phyloP scores from a whole-genome alignment of 2,329 filamentous ascomycete genomes.

The Zymoseptoria ardabiliae region DNA sequence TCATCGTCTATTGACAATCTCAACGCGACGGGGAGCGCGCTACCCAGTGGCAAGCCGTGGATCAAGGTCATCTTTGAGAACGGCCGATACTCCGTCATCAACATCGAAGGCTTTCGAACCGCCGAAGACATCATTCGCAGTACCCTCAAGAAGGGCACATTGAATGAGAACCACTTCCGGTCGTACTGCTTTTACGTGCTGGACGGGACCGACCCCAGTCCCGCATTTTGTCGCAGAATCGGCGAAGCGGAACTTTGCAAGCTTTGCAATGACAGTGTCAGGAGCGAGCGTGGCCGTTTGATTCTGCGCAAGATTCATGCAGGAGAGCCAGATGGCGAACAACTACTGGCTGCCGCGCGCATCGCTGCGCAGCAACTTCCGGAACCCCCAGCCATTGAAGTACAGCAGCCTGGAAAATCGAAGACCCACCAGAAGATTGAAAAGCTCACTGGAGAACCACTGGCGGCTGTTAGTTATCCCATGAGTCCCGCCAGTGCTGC shows the following conservation, averaged over 20 bases:
- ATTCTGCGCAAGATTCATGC: constrained; percentile 90
- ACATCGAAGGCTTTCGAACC: constrained; percentile 83
- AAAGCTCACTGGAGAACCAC: constrained; percentile 79
- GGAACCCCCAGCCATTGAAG: constrained; percentile 47
- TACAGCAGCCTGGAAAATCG: constrained; percentile 58
- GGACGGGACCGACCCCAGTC: constrained; percentile 75
- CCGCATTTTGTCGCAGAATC: constrained; percentile 70
- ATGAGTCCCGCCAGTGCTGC: constrained; percentile 67
- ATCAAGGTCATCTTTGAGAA: constrained; percentile 90
- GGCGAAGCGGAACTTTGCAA: constrained; percentile 83
- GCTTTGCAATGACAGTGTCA: constrained; percentile 77
- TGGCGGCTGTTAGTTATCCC: constrained; percentile 78
- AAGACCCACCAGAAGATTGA: constrained; percentile 82
- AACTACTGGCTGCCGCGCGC: constrained; percentile 77
- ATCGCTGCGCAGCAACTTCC: constrained; percentile 74
- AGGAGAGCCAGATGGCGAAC: constrained; percentile 78
- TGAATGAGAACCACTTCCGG: constrained; percentile 83
- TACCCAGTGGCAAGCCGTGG: constrained; percentile 79
- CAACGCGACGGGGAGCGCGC: constrained; percentile 55
- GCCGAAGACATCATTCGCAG: constrained; percentile 89
- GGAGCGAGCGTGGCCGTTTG: constrained; percentile 80
- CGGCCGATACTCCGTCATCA: constrained; percentile 86
- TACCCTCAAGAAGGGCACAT: constrained; percentile 77
- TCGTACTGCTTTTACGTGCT: constrained; percentile 97
- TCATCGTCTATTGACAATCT: constrained; percentile 79